These are phyloP conservation scores for Penicillium sumatraense DNA, from an alignment of 2,329 filamentous ascomycete species.

Conservation along the genomic window DNA sequence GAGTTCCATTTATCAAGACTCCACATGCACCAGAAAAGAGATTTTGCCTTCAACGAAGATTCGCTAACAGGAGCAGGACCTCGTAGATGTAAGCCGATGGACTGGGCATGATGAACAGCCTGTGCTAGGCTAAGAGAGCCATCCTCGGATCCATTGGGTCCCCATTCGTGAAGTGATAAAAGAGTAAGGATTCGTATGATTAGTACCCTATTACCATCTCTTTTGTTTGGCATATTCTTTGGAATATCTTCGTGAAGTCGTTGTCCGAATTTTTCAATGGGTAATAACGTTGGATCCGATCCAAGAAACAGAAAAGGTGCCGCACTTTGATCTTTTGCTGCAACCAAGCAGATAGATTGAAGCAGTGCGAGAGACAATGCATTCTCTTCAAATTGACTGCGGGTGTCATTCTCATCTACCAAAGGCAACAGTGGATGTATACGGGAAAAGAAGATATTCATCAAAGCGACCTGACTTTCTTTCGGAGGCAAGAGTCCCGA, in stretches of 20 bases:
- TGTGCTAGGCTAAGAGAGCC: conserved; percentile 33
- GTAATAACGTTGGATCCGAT: background rate
- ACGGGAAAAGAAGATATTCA: conserved; percentile 36
- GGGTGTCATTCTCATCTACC: conserved; percentile 30
- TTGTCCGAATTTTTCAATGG: conserved; percentile 13
- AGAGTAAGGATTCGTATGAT: conserved; percentile 36
- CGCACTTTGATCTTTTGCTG: conserved; percentile 34
- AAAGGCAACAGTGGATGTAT: conserved; percentile 37
- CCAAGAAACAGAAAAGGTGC: conserved; percentile 27
- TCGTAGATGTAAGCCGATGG: conserved; percentile 33
- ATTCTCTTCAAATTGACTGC: conserved; percentile 24
- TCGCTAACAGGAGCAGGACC: conserved; percentile 8
- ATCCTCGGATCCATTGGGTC: conserved; percentile 36
- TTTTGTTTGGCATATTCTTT: conserved; percentile 20
- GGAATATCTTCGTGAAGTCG: conserved; percentile 28
- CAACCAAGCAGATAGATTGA: conserved; percentile 37
- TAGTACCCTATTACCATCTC: conserved; percentile 29
- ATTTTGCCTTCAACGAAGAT: background rate
- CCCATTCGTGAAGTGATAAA: conserved; percentile 38
- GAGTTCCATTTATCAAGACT: conserved; percentile 28
- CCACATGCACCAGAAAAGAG: conserved; percentile 29
- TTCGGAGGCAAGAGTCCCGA: conserved; percentile 11
- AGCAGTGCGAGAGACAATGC: conserved; percentile 28
- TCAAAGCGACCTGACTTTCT: conserved; percentile 26
- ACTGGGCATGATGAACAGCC: conserved; percentile 39